phyloP scores from a whole-genome alignment of 2,329 filamentous ascomycete species.

The Aureobasidium sp. region DNA sequence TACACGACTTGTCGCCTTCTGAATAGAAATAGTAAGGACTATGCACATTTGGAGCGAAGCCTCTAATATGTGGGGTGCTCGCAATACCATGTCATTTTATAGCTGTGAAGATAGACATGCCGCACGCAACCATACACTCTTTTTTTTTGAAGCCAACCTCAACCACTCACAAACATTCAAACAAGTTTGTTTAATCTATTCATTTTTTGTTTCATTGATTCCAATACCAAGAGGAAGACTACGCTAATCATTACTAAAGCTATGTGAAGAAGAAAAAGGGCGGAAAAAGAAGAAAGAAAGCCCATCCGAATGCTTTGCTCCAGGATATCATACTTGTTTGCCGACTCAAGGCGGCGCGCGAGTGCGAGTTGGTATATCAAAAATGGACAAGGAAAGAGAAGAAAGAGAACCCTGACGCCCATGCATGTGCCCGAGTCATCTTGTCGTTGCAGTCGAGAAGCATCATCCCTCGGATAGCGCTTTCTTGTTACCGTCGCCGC shows the following conservation, averaged over 20 bases:
- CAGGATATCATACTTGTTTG: constrained; percentile 14
- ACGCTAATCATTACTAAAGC: constrained; percentile 14
- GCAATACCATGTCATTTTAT: no score
- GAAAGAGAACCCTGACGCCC: neutral
- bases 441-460: neutral
- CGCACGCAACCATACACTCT: no score
- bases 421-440: neutral
- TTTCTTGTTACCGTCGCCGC: constrained; percentile 19
- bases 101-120: no score
- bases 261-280: constrained; percentile 2
- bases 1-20: no score
- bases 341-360: neutral
- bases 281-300: neutral
- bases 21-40: no score
- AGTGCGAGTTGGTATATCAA: constrained; percentile 14
- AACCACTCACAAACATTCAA: neutral
- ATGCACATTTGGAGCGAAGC: neutral
- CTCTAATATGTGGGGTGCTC: neutral
- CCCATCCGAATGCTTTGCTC: constrained; percentile 8
- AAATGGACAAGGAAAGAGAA: constrained; percentile 14
- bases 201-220: neutral
- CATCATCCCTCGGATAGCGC: constrained; percentile 71
- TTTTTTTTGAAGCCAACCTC: neutral
- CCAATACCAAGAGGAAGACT: neutral
- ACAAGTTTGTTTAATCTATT: neutral